phyloP scores from a whole-genome alignment of 495 filamentous ascomycete genomes.

The Clavariopsis aquatica region DNA sequence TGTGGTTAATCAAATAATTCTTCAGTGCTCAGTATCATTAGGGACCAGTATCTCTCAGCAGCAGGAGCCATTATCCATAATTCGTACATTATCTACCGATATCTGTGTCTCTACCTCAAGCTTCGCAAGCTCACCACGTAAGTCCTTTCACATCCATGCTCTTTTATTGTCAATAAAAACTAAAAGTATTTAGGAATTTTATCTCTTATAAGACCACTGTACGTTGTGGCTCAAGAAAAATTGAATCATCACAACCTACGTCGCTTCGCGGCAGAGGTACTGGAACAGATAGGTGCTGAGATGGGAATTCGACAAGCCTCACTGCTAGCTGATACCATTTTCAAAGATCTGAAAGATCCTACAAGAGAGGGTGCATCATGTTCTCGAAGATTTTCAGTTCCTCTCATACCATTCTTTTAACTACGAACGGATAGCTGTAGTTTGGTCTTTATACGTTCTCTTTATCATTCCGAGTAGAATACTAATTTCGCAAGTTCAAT shows the following conservation, averaged over 20 bases:
- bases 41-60: background rate
- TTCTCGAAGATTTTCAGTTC: too few species aligned
- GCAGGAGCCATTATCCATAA: background rate
- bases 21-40: background rate
- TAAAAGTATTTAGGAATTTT: constrained; percentile 3
- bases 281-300: background rate
- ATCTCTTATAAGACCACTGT: constrained; percentile 18
- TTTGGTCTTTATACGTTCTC: too few species aligned
- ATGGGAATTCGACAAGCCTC: constrained; percentile 16
- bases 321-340: constrained; percentile 8
- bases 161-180: background rate
- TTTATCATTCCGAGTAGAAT: too few species aligned
- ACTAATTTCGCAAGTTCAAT: too few species aligned
- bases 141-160: background rate
- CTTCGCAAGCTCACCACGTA: background rate
- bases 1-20: constrained; percentile 19
- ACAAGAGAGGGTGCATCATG: background rate
- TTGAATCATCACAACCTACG: background rate
- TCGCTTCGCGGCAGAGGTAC: constrained; percentile 12
- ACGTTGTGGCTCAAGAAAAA: constrained; percentile 8
- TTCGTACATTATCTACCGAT: background rate
- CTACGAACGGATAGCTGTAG: too few species aligned
- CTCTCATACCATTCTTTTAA: too few species aligned
- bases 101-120: constrained; percentile 2
- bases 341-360: background rate